Base-by-base conservation (phyloP, 2,329 filamentous ascomycete species). In the Fusarium newnesense region DNA sequence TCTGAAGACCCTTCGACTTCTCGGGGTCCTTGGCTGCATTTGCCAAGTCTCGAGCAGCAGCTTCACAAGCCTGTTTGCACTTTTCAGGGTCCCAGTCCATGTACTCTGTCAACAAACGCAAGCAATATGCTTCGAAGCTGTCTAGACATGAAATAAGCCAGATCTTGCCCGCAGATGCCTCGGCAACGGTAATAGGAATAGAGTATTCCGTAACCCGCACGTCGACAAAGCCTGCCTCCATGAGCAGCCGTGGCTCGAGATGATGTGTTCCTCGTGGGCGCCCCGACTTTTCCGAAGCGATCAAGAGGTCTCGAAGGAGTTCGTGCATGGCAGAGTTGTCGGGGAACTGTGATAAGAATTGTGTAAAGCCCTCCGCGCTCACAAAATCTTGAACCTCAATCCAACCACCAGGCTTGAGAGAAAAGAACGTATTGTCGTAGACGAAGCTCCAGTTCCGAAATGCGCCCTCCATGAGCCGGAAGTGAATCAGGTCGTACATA, bases 331-430 rank as follows among this genome's bases (percentile, higher is more conserved):
- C 76, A 5, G 86, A 87, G 21, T 68, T 42, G n/a, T 83, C 83
- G 1, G 83, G 80, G 63, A 87, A 88, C 10, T 76, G 69, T 1
- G 75, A 74, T n/a, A 79, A 67, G 67, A 82, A 83, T 47, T 75
- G 74, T 42, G 72, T 67, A 24, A 80, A 66, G 46, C 79, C 78
- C 39, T 84, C 83, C n/a, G 81, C 78, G 59, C 85, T 84, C 70
- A 88, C 86, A 74, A 87, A 87, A 72, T 90, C 88, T 49, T 87
- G 78, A 11, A 90, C 77, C 77, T 90, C 88, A 46, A 90, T 84
- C 85, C 86, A 90, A 19, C 87, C 88, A 46, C 88, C 88, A 2
- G 88, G 88, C 64, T 86, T 87, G 42, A 90, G 79, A 65, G 87
- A 88, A 42, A 83, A 81, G 75, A 85, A 87, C 4, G 86, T 84